A percentile compares a stretch with the other conserved stretches of the same genome.
phyloP scores from a whole-genome alignment of 164 flowering plant genomes.

The Stephania cephalantha region DNA sequence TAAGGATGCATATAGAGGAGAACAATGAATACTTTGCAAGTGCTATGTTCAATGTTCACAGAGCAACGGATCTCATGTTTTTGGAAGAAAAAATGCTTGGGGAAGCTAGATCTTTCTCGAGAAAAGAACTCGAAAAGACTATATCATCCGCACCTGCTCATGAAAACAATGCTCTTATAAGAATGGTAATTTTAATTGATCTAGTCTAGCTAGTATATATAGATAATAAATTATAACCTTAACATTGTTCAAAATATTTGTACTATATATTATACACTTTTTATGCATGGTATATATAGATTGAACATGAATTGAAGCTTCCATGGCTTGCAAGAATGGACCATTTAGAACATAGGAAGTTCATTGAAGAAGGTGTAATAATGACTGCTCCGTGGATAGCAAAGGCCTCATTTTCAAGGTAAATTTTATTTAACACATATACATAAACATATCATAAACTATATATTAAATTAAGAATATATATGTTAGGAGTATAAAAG shows the following conservation, averaged over 20 bases:
- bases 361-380: conserved; percentile 22
- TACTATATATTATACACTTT: too few species aligned
- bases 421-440: not conserved
- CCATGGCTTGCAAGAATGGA: conserved; percentile 21
- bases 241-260: too few species aligned
- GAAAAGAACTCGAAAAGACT: conserved; percentile 18
- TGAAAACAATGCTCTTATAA: not conserved
- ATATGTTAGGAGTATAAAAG: too few species aligned
- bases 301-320: conserved; percentile 7
- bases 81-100: conserved; percentile 26
- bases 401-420: conserved; percentile 24
- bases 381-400: conserved; percentile 16
- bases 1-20: conserved; percentile 15
- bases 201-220: not conserved
- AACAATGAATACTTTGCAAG: conserved; percentile 18
- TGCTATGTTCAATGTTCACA: conserved; percentile 26
- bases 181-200: not conserved
- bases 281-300: conserved; percentile 6
- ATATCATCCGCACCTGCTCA: not conserved
- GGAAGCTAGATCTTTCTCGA: conserved; percentile 28
- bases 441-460: not conserved
- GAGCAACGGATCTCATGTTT: conserved; percentile 36
- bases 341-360: conserved; percentile 34
- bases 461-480: too few species aligned
- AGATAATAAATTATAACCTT: too few species aligned